Conservation (phyloP, 805 yeast species). For the Lachancea meyersii region DNA sequence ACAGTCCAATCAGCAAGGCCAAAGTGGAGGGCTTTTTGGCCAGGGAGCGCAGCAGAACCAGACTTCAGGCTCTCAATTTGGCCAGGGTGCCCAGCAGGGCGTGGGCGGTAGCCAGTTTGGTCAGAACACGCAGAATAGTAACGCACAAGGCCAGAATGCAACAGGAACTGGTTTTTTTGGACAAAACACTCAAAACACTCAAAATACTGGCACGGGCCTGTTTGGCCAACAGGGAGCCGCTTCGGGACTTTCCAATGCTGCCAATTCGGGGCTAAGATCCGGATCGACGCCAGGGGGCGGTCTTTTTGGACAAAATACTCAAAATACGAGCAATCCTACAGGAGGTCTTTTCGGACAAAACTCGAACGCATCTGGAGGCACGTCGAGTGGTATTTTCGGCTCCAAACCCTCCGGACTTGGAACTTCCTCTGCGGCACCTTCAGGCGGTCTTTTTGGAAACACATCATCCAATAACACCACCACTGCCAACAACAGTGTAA, state of each 20-base stretch:
- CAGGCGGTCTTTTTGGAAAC: conserved; percentile 17
- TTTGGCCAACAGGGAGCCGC: conserved; percentile 26
- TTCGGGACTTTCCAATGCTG: conserved; percentile 5
- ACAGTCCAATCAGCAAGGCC: conserved; percentile 14
- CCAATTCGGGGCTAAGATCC: conserved; percentile 16
- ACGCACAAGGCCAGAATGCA: not conserved
- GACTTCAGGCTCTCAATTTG: conserved; percentile 16
- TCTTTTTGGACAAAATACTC: conserved; percentile 27
- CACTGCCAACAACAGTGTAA: conserved; percentile 31
- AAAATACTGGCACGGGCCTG: conserved; percentile 25
- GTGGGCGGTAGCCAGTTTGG: conserved; percentile 12
- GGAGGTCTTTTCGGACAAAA: conserved; percentile 26
- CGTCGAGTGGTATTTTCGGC: conserved; percentile 35
- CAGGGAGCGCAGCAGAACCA: conserved; percentile 7
- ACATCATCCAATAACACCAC: conserved; percentile 18
- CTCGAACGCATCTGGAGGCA: conserved; percentile 1
- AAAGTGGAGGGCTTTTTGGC: conserved; percentile 10
- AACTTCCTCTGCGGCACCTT: conserved; percentile 14
- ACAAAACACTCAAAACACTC: conserved; percentile 8
- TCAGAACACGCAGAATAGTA: conserved; percentile 2
- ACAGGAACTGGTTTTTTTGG: not conserved
- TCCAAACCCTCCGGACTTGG: conserved; percentile 12
- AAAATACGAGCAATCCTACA: conserved; percentile 21
- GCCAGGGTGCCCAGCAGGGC: conserved; percentile 14
- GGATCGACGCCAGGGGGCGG: conserved; percentile 11